These are phyloP conservation scores for Penicillium sp. DNA, from an alignment of 2,329 filamentous ascomycete genomes.

Conservation along the genomic window DNA sequence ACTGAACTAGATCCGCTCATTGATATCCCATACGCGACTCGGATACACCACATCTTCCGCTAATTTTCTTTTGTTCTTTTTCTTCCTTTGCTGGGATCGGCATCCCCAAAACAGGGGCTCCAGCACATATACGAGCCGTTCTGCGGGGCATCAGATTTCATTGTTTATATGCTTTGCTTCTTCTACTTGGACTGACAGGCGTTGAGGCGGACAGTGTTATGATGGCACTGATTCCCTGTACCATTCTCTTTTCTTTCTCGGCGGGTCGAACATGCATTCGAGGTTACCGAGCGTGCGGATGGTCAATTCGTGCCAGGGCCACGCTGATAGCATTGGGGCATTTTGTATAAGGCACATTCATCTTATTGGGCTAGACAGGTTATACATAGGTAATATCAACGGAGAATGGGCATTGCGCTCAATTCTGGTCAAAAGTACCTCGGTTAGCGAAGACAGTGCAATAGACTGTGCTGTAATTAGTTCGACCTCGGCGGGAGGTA, in stretches of 20 bases:
- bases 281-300: constrained; percentile 1
- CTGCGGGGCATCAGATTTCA: constrained; percentile 7
- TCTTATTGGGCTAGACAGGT: constrained; percentile 13
- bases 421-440: not conserved
- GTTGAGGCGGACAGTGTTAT: constrained; percentile 14
- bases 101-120: constrained; percentile 9
- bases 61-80: not conserved
- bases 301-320: not conserved
- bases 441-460: not conserved
- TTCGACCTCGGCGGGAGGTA: not conserved
- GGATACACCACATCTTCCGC: not conserved
- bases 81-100: constrained; percentile 3
- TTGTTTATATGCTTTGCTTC: constrained; percentile 22
- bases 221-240: constrained; percentile 18
- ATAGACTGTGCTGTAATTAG: not conserved
- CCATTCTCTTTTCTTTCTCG: constrained; percentile 11
- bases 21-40: not conserved
- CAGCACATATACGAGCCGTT: constrained; percentile 21
- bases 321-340: constrained; percentile 8
- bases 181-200: constrained; percentile 10
- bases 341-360: constrained; percentile 25
- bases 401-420: not conserved
- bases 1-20: constrained; percentile 47
- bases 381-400: constrained; percentile 23
- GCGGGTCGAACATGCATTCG: constrained; percentile 9